These are phyloP conservation scores for Pterocarpus macrocarpus DNA, from an alignment of 306 rosid genomes.

Conservation along the genomic window DNA sequence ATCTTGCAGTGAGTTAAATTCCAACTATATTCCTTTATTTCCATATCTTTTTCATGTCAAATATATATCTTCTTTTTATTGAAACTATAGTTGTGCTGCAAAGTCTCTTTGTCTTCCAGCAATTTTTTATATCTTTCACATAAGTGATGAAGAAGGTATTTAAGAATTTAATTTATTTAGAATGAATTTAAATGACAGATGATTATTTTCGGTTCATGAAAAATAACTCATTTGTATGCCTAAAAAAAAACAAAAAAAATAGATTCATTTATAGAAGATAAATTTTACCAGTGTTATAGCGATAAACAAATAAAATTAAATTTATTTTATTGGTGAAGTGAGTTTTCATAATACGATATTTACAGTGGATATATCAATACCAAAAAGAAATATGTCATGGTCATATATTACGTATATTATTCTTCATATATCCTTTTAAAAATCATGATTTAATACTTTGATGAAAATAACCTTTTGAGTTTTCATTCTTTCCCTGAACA, in stretches of 20 bases:
- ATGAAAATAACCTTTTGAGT: not conserved
- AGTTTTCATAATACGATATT: not conserved
- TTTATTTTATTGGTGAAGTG: not conserved
- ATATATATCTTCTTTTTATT: not conserved
- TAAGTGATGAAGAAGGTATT: not conserved
- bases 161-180: not conserved
- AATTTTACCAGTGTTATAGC: too few species aligned
- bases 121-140: not conserved
- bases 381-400: not conserved
- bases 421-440: not conserved
- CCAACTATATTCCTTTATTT: not conserved
- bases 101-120: not conserved
- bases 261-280: too few species aligned
- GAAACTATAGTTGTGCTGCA: not conserved
- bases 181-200: not conserved
- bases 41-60: not conserved
- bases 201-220: not conserved
- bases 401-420: too few species aligned
- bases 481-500: not conserved
- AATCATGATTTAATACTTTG: not conserved
- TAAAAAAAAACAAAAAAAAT: too few species aligned
- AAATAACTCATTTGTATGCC: too few species aligned
- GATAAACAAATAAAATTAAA: not conserved
- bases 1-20: constrained; percentile 4
- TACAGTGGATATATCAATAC: too few species aligned